A percentile compares a stretch with the other conserved stretches of the same genome.
Conservation (phyloP, 208 protist species). For the Leishmania martiniquensis region DNA sequence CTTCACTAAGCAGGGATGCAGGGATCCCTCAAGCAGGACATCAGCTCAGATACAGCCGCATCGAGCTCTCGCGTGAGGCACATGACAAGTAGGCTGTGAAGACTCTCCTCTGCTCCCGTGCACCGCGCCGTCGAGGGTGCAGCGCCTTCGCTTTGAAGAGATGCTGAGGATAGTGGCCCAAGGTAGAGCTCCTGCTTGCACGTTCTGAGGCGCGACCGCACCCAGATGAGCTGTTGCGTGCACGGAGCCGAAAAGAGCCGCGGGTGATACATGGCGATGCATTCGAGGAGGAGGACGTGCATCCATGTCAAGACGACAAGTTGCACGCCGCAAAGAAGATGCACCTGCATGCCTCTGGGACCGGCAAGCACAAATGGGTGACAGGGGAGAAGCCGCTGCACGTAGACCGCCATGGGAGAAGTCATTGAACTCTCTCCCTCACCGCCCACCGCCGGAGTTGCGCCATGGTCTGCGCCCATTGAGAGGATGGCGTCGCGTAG, state of each 20-base stretch:
- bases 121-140: neutral
- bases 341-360: neutral
- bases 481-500: neutral
- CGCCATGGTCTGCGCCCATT: neutral
- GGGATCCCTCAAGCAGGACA: neutral
- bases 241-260: neutral
- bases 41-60: constrained; percentile 1
- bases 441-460: neutral
- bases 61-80: constrained; percentile 12
- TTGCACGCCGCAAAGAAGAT: neutral
- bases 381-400: neutral
- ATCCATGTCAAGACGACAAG: constrained; percentile 21
- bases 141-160: neutral
- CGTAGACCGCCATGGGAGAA: constrained; percentile 6
- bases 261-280: constrained; percentile 10
- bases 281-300: constrained; percentile 12
- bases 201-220: neutral
- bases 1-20: neutral
- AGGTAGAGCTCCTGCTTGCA: neutral
- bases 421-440: neutral
- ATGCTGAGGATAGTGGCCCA: neutral
- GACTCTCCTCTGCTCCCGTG: neutral
- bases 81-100: neutral
- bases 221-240: neutral
- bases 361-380: neutral